Conservation (phyloP, 495 filamentous ascomycete species). For the Penicillium mononematosum region DNA sequence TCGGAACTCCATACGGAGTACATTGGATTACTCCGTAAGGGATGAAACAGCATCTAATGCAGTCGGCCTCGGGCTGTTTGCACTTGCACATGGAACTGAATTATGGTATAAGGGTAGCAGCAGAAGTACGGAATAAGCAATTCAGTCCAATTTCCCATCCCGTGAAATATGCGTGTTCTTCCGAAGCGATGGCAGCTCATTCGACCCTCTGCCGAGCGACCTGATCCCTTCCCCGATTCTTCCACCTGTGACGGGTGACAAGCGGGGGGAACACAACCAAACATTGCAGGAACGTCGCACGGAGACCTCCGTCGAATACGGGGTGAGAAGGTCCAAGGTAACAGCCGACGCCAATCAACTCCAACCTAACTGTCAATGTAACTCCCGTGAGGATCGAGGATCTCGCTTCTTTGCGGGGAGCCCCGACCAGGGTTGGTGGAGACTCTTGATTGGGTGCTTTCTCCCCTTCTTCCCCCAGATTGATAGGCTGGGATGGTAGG, state of each 20-base stretch:
- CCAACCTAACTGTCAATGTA: slow-evolving; percentile 4
- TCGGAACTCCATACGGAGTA: neutral
- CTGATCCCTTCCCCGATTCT: slow-evolving; percentile 3
- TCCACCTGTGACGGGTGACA: slow-evolving; percentile 9
- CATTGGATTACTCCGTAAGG: neutral
- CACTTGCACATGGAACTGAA: neutral
- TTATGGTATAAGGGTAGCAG: neutral
- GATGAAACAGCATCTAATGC: slow-evolving; percentile 7
- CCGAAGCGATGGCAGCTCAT: neutral
- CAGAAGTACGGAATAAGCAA: neutral
- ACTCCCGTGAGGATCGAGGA: slow-evolving; percentile 12
- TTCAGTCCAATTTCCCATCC: slow-evolving; percentile 2
- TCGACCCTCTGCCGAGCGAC: slow-evolving; percentile 9
- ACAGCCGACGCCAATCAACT: slow-evolving; percentile 2
- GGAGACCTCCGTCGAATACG: slow-evolving; percentile 9
- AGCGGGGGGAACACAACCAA: neutral
- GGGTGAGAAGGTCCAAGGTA: neutral
- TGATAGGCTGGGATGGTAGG: slow-evolving; percentile 8
- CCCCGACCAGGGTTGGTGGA: slow-evolving; percentile 3
- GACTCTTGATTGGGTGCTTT: neutral
- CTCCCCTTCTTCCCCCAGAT: slow-evolving; percentile 1
- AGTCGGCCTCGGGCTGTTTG: slow-evolving; percentile 23
- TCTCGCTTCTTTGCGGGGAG: slow-evolving; percentile 15
- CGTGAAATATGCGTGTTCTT: slow-evolving; percentile 13
- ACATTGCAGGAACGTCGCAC: slow-evolving; percentile 8